These are phyloP conservation scores for Holtermanniella nyarrowii DNA, from an alignment of 768 basidiomycete species.

Conservation along the genomic window DNA sequence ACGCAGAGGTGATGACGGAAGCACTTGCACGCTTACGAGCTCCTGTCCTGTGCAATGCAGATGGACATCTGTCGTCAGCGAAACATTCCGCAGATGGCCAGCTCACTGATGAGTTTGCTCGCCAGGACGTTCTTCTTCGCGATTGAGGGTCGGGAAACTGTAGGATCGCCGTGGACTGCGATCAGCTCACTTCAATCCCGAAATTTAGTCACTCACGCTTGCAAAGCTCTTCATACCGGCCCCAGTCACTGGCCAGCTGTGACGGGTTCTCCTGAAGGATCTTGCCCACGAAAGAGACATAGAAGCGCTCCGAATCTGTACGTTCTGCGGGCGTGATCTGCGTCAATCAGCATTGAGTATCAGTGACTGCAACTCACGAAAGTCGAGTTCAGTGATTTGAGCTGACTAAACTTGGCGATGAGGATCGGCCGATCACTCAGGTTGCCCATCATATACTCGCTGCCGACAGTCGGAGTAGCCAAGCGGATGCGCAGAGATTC, in stretches of 20 bases:
- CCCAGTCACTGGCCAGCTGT: conserved; percentile 6
- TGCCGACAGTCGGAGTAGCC: not conserved
- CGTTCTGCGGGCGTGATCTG: conserved; percentile 17
- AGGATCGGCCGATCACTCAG: conserved; percentile 20
- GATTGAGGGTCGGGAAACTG: not conserved
- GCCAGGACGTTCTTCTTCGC: not conserved
- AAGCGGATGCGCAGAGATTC: not conserved
- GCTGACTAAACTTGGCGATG: conserved; percentile 21
- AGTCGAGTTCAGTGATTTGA: conserved; percentile 27
- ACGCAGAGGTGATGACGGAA: not conserved
- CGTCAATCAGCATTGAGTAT: too few relatives aligned
- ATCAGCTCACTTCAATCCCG: not conserved
- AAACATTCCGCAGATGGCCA: not conserved
- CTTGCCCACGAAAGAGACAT: conserved; percentile 12
- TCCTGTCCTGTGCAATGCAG: too few relatives aligned
- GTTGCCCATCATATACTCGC: conserved; percentile 2
- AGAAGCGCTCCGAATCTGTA: conserved; percentile 30
- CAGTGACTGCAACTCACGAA: not conserved
- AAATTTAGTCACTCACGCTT: not conserved
- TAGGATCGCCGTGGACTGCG: not conserved
- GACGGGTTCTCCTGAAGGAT: not conserved
- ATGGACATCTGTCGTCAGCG: too few relatives aligned
- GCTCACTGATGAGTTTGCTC: not conserved
- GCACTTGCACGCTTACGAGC: not conserved
- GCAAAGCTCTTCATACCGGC: conserved; percentile 16